These are phyloP conservation scores for Penicillium steckii DNA, from an alignment of 495 filamentous ascomycete species.

Conservation along the genomic window DNA sequence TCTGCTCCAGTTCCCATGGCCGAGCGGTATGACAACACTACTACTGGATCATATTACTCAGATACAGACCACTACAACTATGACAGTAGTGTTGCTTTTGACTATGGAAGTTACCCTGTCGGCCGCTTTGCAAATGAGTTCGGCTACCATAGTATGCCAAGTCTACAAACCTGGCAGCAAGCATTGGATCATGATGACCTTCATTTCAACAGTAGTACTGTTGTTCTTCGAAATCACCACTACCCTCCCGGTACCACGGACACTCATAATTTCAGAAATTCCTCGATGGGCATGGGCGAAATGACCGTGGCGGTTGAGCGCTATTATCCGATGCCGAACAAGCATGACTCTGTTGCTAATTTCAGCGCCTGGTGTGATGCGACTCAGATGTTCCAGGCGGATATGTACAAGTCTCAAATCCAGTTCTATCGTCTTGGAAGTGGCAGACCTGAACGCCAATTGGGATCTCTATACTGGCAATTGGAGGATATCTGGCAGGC, in stretches of 20 bases:
- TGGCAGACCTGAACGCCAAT: constrained; percentile 57
- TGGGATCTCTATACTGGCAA: constrained; percentile 69
- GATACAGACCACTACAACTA: constrained; percentile 74
- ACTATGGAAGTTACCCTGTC: constrained; percentile 55
- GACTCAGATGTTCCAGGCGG: constrained; percentile 68
- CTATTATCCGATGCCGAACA: constrained; percentile 63
- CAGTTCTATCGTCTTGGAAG: constrained; percentile 65
- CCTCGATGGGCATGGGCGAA: constrained; percentile 53
- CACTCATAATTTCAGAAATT: constrained; percentile 38
- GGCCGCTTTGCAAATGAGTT: constrained; percentile 69
- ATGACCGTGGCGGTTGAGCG: constrained; percentile 61
- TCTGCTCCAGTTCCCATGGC: constrained; percentile 56
- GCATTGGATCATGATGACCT: constrained; percentile 51
- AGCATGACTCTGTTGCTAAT: constrained; percentile 55
- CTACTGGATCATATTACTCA: constrained; percentile 57
- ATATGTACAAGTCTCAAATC: constrained; percentile 63
- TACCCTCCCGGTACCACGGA: constrained; percentile 50
- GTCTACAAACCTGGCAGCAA: constrained; percentile 59
- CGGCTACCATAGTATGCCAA: constrained; percentile 67
- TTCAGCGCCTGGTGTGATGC: constrained; percentile 69
- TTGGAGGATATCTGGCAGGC: constrained; percentile 71
- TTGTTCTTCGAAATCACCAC: constrained; percentile 66
- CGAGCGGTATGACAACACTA: constrained; percentile 60
- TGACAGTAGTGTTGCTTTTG: constrained; percentile 53
- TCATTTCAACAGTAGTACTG: constrained; percentile 58